Base-by-base conservation (phyloP, 768 basidiomycete species). In the Boletus fagicola region DNA sequence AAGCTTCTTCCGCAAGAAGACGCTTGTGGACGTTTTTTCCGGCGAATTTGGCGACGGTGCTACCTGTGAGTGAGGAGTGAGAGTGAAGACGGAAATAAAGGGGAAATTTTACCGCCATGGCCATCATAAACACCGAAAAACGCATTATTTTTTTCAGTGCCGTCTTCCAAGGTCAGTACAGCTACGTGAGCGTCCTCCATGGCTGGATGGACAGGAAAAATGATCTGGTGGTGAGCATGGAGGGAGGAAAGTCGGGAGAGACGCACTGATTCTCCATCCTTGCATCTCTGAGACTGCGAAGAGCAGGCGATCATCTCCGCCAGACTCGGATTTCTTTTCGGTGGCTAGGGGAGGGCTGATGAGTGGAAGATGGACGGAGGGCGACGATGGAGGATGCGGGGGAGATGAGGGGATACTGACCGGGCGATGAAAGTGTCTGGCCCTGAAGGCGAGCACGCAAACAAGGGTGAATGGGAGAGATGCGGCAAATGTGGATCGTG, bases 41-140 rank as follows among this genome's bases (percentile, higher is more conserved):
- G 3, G 94, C 90, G 73, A 86, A 97, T 72, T 80, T 83, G 28
- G 94, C 92, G n/a, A 93, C 90, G 6, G 86, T 82, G 30, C 85
- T 80, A 39, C 94, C 94, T 96, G 63, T 4, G 54, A 36, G 50
- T 13, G 44, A 50, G 24, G 48, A 22, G 43, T 58, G 50, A 65
- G 56, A 38, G 18, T 1, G 28, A 33, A 18, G 15, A 38, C 1
- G 15, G 11, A n/a, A 53, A 24, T 28, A 5, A 22, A 15, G 31
- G 43, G 30, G 47, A 24, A 40, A 13, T 28, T 83, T 62, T 67
- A 93, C 96, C 97, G 58, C 97, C 97, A 70, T 99, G 97, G 31
- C 97, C 97, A 75, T 99, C 97, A 68, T 97, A 98, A 2, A 99
- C 95, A 30, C 90, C 96, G 66, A 98, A 97, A 76, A 98, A 95